A percentile compares a stretch with the other conserved stretches of the same genome.
phyloP scores from a whole-genome alignment of 768 basidiomycete species.

The Mycena chlorophos region DNA sequence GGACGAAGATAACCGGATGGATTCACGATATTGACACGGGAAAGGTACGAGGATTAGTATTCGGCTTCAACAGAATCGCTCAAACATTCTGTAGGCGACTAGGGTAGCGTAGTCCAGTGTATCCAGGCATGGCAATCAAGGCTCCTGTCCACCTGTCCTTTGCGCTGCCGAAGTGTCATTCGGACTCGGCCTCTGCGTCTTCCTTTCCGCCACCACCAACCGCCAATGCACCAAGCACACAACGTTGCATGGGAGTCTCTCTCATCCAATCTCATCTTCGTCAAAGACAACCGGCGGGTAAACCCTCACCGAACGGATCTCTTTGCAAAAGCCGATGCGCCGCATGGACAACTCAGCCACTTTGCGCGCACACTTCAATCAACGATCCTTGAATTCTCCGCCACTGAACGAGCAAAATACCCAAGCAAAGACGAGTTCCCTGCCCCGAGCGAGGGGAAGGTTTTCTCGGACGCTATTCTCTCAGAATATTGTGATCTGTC shows the following conservation, averaged over 20 bases:
- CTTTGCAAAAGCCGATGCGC: conserved; percentile 24
- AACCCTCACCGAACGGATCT: conserved; percentile 33
- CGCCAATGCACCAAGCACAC: conserved; percentile 41
- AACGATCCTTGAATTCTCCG: conserved; percentile 34
- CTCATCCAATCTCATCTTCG: conserved; percentile 35
- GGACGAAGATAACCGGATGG: conserved; percentile 63
- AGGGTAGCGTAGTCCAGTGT: conserved; percentile 16
- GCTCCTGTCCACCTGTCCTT: not conserved
- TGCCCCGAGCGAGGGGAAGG: conserved; percentile 18
- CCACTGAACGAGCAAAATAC: conserved; percentile 40
- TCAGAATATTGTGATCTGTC: conserved; percentile 30
- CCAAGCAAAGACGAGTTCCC: conserved; percentile 17
- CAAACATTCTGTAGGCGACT: conserved; percentile 10
- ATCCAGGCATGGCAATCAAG: not conserved
- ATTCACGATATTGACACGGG: conserved; percentile 64
- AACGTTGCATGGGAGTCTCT: conserved; percentile 40
- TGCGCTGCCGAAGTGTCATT: not conserved
- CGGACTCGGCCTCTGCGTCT: not conserved
- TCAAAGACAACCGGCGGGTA: conserved; percentile 28
- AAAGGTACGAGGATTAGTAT: conserved; percentile 39
- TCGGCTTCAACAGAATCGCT: not conserved
- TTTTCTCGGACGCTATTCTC: conserved; percentile 34
- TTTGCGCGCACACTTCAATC: conserved; percentile 31
- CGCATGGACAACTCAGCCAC: conserved; percentile 35
- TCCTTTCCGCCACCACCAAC: not conserved